Percentiles rank a stretch among this genome's conserved stretches.
phyloP scores from a whole-genome alignment of 1,284 basidiomycete species.

The Laetiporus sulphureus region DNA sequence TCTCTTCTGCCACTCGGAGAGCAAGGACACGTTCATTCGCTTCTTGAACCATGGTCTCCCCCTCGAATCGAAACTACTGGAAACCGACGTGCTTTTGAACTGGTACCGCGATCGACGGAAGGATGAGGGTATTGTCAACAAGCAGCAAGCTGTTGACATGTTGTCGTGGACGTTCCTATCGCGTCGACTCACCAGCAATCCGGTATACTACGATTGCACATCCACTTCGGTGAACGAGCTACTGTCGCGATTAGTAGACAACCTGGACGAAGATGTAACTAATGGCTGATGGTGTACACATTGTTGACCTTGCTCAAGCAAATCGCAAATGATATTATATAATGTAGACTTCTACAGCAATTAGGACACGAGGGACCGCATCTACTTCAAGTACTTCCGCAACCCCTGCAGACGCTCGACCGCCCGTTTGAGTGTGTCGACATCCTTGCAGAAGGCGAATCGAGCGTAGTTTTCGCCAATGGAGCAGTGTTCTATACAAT shows the following conservation, averaged over 20 bases:
- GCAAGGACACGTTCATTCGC: constrained; percentile 70
- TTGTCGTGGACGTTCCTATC: constrained; percentile 82
- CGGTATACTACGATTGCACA: constrained; percentile 75
- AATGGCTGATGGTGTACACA: too few relatives aligned
- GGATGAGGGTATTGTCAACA: constrained; percentile 37
- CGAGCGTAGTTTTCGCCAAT: constrained; percentile 86
- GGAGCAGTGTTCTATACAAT: constrained; percentile 75
- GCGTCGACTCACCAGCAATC: constrained; percentile 71
- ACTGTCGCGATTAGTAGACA: constrained; percentile 71
- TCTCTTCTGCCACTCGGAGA: constrained; percentile 84
- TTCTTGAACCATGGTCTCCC: constrained; percentile 86
- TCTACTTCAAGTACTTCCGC: constrained; percentile 52
- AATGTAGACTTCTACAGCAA: background rate
- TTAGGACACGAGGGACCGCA: background rate
- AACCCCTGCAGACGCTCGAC: constrained; percentile 72
- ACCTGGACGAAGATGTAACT: constrained; percentile 29
- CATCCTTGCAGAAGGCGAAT: constrained; percentile 93
- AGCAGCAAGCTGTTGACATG: constrained; percentile 70
- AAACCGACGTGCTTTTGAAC: constrained; percentile 39
- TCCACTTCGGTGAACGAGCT: constrained; percentile 39
- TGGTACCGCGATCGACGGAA: constrained; percentile 46
- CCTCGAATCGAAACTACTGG: constrained; percentile 76
- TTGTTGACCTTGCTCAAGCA: too few relatives aligned
- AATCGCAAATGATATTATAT: too few relatives aligned
- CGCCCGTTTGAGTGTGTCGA: constrained; percentile 74